phyloP scores from a whole-genome alignment of 1,139 yeast genomes.

The Magnusiomyces sp. region DNA sequence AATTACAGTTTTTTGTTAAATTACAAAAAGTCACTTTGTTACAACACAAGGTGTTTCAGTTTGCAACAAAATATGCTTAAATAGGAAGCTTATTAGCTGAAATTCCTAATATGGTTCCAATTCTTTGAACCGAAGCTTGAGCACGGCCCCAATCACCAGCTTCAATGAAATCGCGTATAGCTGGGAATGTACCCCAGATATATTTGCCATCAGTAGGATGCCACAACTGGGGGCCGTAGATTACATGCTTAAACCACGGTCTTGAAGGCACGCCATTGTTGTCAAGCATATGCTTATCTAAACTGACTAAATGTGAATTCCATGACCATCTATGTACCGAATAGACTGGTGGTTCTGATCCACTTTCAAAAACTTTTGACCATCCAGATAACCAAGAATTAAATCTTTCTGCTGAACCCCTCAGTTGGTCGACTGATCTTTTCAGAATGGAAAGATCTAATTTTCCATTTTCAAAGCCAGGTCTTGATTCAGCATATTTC shows the following conservation, averaged over 20 bases:
- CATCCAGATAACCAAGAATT: slow-evolving; percentile 48
- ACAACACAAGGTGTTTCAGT: too few relatives aligned
- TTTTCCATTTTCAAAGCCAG: slow-evolving; percentile 12
- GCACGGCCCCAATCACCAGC: slow-evolving; percentile 45
- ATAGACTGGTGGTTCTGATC: slow-evolving; percentile 57
- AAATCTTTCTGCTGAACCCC: slow-evolving; percentile 24
- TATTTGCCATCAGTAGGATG: slow-evolving; percentile 42
- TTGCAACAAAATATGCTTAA: background rate
- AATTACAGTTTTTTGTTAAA: background rate
- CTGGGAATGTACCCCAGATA: slow-evolving; percentile 68
- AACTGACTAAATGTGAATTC: slow-evolving; percentile 55
- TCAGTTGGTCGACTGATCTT: slow-evolving; percentile 23
- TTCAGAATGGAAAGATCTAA: slow-evolving; percentile 20
- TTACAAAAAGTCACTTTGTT: too few relatives aligned
- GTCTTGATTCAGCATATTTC: slow-evolving; percentile 31
- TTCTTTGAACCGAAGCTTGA: slow-evolving; percentile 29
- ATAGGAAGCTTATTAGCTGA: background rate
- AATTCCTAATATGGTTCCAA: background rate
- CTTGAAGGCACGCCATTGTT: slow-evolving; percentile 45
- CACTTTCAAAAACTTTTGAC: slow-evolving; percentile 35
- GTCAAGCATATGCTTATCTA: slow-evolving; percentile 48
- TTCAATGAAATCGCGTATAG: slow-evolving; percentile 56
- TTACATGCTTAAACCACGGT: slow-evolving; percentile 57
- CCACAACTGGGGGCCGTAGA: slow-evolving; percentile 63
- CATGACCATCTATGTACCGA: slow-evolving; percentile 70